Evolutionary conservation across 108 stramenopile species (phyloP).

Genomic region (Discostella stelligeroides): DNA sequence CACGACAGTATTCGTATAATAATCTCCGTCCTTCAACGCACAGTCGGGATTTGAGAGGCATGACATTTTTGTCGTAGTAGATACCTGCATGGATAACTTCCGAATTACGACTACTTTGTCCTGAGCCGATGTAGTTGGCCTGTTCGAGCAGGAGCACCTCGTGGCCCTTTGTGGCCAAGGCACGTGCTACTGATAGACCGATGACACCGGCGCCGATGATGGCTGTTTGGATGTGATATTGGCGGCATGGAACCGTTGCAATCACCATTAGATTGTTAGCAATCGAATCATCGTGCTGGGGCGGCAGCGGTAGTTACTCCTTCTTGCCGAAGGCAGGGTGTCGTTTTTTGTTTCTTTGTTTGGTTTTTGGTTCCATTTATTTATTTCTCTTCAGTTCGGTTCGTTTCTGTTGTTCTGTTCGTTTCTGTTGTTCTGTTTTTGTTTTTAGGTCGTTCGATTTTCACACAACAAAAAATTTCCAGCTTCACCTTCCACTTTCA

Average conservation of each 20-base stretch:
- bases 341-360: too few species aligned
- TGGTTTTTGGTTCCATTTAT: too few species aligned
- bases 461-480: too few species aligned
- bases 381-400: too few species aligned
- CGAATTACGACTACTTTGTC: conserved; percentile 80
- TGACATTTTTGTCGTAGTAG: conserved; percentile 58
- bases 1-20: conserved; percentile 74
- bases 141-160: conserved; percentile 81
- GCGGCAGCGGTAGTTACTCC: too few species aligned
- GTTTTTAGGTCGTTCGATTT: too few species aligned
- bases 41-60: conserved; percentile 73
- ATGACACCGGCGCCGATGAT: conserved; percentile 87
- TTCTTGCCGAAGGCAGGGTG: too few species aligned
- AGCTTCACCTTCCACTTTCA: too few species aligned
- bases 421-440: too few species aligned
- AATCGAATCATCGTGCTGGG: too few species aligned
- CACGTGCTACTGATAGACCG: conserved; percentile 73
- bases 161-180: conserved; percentile 58
- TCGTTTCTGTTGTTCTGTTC: too few species aligned
- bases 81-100: conserved; percentile 91
- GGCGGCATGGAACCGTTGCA: conserved; percentile 7
- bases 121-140: conserved; percentile 51
- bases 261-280: too few species aligned
- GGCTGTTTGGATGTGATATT: conserved; percentile 61
- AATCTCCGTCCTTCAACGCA: conserved; percentile 77